These are phyloP conservation scores for Gracilaria gracilis DNA, from an alignment of 23 red algal genomes.

Conservation along the genomic window DNA sequence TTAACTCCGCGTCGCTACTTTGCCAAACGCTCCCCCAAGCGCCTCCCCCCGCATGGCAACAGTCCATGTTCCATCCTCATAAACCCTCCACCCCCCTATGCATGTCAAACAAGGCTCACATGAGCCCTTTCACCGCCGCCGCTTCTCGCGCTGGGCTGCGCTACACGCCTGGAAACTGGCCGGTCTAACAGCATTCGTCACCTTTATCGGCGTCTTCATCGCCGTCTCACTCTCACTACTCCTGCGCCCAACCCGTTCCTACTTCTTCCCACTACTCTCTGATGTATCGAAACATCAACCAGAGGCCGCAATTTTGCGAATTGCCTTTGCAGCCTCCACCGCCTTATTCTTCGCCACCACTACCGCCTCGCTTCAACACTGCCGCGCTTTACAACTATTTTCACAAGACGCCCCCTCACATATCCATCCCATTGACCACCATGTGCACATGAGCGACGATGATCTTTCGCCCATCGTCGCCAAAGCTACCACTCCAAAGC, in stretches of 20 bases:
- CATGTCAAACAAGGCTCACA: slow-evolving; percentile 14
- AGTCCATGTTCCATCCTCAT: neutral
- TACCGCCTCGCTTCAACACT: slow-evolving; percentile 60
- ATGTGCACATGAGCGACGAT: slow-evolving; percentile 37
- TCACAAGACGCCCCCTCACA: slow-evolving; percentile 10
- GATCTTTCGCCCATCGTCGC: slow-evolving; percentile 42
- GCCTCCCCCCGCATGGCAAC: neutral
- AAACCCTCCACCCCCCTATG: neutral
- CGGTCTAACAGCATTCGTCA: slow-evolving; percentile 50
- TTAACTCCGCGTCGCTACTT: no score
- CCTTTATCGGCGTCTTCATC: slow-evolving; percentile 58
- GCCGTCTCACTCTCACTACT: slow-evolving; percentile 63
- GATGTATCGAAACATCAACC: slow-evolving; percentile 58
- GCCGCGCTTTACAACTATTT: slow-evolving; percentile 45
- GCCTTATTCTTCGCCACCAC: slow-evolving; percentile 55
- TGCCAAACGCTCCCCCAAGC: neutral
- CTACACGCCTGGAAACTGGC: slow-evolving; percentile 58
- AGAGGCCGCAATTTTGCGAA: slow-evolving; percentile 42
- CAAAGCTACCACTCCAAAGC: slow-evolving; percentile 20
- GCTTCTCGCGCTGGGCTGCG: slow-evolving; percentile 26
- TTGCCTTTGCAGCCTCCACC: slow-evolving; percentile 33
- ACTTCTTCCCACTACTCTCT: slow-evolving; percentile 62
- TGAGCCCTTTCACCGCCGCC: slow-evolving; percentile 31
- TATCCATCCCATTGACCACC: slow-evolving; percentile 24
- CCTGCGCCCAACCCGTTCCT: slow-evolving; percentile 46